Evolutionary conservation across 306 rosid genomes (phyloP).

Genomic region (Quercus engelmannii): DNA sequence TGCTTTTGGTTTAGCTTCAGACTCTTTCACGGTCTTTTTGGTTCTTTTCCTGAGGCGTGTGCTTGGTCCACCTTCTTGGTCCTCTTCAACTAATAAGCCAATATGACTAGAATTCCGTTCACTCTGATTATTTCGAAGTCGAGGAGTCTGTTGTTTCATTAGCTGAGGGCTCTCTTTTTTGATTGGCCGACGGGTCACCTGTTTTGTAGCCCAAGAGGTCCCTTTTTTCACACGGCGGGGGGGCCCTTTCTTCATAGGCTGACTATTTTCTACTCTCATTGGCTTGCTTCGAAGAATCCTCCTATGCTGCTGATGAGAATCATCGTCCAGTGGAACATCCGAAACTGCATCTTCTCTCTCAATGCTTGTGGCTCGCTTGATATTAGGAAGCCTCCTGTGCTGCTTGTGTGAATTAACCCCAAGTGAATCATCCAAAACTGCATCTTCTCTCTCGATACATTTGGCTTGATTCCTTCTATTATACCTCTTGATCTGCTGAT

Average conservation of each 20-base stretch:
- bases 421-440: conserved; percentile 30
- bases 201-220: conserved; percentile 41
- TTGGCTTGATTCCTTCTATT: conserved; percentile 48
- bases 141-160: conserved; percentile 40
- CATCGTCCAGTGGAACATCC: conserved; percentile 37
- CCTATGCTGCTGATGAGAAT: conserved; percentile 37
- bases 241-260: conserved; percentile 46
- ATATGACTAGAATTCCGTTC: conserved; percentile 29
- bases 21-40: conserved; percentile 40
- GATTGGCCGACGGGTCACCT: conserved; percentile 28
- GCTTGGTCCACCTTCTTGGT: conserved; percentile 80
- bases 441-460: conserved; percentile 38
- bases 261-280: conserved; percentile 40
- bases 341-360: conserved; percentile 45
- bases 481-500: conserved; percentile 25
- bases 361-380: conserved; percentile 46
- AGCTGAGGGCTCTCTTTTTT: conserved; percentile 45
- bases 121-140: conserved; percentile 37
- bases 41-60: conserved; percentile 83
- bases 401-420: conserved; percentile 33
- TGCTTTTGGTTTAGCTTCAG: conserved; percentile 48
- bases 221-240: conserved; percentile 36
- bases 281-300: conserved; percentile 62
- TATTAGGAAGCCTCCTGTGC: conserved; percentile 43
- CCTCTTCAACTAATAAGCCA: conserved; percentile 49